phyloP scores from a whole-genome alignment of 1,284 basidiomycete genomes.

The Cryptococcus deneoformans region DNA sequence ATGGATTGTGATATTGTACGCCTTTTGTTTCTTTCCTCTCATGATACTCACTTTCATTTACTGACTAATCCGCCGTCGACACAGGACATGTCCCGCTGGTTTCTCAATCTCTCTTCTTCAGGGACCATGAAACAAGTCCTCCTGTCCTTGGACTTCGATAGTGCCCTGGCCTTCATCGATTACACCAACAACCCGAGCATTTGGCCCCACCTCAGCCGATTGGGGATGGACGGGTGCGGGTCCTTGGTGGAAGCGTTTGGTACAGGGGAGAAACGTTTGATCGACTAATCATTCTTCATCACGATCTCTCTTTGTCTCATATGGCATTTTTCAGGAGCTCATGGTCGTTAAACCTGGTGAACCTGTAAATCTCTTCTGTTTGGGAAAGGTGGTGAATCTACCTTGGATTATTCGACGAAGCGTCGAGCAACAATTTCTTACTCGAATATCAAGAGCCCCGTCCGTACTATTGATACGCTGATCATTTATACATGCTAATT shows the following conservation, averaged over 20 bases:
- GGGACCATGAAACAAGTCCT: background rate
- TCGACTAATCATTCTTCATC: too few relatives aligned
- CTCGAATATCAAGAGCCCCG: too few relatives aligned
- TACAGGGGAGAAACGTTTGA: too few relatives aligned
- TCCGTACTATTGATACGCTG: too few relatives aligned
- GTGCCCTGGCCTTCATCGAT: constrained; percentile 17
- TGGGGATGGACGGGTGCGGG: constrained; percentile 14
- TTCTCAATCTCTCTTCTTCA: constrained; percentile 12
- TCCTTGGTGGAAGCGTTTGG: constrained; percentile 15
- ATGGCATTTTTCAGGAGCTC: too few relatives aligned
- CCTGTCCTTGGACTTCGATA: constrained; percentile 24
- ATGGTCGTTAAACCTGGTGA: too few relatives aligned
- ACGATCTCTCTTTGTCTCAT: too few relatives aligned
- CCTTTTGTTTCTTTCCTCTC: background rate
- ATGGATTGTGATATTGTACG: constrained; percentile 27
- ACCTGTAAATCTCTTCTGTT: too few relatives aligned
- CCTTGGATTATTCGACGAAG: too few relatives aligned
- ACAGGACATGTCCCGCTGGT: constrained; percentile 14
- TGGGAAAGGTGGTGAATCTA: too few relatives aligned
- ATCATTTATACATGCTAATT: too few relatives aligned
- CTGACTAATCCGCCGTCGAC: background rate
- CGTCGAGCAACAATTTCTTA: too few relatives aligned
- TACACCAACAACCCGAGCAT: constrained; percentile 15
- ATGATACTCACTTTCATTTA: background rate
- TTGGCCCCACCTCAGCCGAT: constrained; percentile 16